Evolutionary conservation across 2,329 filamentous ascomycete species (phyloP).

Genomic region (Cercospora sp.): DNA sequence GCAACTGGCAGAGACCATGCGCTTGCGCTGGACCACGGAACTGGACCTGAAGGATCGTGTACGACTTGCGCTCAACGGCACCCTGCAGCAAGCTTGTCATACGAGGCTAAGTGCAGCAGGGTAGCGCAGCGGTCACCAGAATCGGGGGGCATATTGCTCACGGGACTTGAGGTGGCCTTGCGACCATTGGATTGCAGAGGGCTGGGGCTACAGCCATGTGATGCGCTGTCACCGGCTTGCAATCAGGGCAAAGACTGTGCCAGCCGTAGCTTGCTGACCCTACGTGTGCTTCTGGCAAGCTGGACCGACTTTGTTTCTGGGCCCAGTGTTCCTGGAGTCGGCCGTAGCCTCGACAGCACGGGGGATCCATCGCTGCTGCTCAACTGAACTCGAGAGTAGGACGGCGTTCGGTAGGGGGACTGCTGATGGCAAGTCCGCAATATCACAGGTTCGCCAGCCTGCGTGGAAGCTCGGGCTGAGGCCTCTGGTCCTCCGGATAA

Average conservation of each 20-base stretch:
- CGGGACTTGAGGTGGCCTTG: not conserved
- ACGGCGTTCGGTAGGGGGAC: not conserved
- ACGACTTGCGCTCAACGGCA: conserved; percentile 1
- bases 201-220: not conserved
- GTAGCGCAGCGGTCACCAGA: not conserved
- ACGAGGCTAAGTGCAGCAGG: not conserved
- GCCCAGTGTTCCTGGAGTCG: not conserved
- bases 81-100: not conserved
- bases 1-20: conserved; percentile 11
- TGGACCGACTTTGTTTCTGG: not conserved
- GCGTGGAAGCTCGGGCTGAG: not conserved
- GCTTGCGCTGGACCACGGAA: not conserved
- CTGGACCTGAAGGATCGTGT: conserved; percentile 4
- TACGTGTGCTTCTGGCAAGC: not conserved
- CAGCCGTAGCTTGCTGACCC: not conserved
- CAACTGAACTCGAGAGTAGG: not conserved
- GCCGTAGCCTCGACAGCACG: not conserved
- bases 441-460: not conserved
- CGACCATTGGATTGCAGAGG: not conserved
- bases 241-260: not conserved
- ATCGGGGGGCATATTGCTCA: not conserved
- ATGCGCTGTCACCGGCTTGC: not conserved
- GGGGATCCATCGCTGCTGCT: not conserved
- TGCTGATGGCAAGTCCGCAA: not conserved
- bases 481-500: not conserved